Evolutionary conservation across 2,329 filamentous ascomycete species (phyloP).

Genomic region (Trichoderma arundinaceum): DNA sequence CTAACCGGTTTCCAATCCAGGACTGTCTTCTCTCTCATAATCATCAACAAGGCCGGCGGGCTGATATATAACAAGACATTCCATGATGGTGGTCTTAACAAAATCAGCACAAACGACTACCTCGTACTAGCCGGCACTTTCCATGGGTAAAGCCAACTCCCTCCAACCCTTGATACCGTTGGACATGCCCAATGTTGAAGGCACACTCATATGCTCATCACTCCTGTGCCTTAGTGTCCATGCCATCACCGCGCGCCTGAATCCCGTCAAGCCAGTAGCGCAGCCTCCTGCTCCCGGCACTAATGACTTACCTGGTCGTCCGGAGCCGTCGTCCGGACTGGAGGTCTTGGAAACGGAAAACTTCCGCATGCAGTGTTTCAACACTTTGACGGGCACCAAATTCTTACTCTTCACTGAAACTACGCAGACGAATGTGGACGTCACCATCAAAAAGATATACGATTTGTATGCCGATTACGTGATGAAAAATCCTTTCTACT

Average conservation of each 20-base stretch:
- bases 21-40: constrained; percentile 93
- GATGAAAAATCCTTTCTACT: constrained; percentile 99
- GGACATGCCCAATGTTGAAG: not conserved
- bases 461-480: constrained; percentile 96
- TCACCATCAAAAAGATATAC: constrained; percentile 83
- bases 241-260: constrained; percentile 69
- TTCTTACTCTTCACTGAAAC: constrained; percentile 94
- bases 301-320: constrained; percentile 53
- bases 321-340: constrained; percentile 74
- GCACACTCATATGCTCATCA: constrained; percentile 24
- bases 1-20: constrained; percentile 52
- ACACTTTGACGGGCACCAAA: constrained; percentile 91
- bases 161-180: not conserved
- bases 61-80: constrained; percentile 97
- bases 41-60: constrained; percentile 98
- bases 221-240: constrained; percentile 58
- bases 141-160: constrained; percentile 71
- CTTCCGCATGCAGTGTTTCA: constrained; percentile 95
- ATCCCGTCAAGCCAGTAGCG: constrained; percentile 55
- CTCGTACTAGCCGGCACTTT: constrained; percentile 97
- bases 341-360: constrained; percentile 93
- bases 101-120: constrained; percentile 93
- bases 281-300: constrained; percentile 46
- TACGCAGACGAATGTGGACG: constrained; percentile 84
- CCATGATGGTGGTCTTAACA: constrained; percentile 80